Base-by-base conservation (phyloP, 179 eudicot genomes). In the Beta lomatogona region DNA sequence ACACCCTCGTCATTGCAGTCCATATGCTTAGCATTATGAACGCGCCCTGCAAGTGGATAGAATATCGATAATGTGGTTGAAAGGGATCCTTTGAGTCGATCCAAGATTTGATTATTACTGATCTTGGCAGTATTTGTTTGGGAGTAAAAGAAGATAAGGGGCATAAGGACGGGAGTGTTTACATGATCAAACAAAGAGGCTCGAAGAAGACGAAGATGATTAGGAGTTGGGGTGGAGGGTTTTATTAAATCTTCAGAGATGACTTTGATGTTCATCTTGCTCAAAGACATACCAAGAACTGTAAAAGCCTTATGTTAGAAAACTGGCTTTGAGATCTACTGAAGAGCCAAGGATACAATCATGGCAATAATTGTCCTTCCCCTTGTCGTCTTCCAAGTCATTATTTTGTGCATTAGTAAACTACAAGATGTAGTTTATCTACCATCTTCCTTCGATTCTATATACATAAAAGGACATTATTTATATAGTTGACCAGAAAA, bases 1-100 rank as follows among this genome's bases (percentile, higher is more conserved):
- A 72, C 85, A 2, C 88, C 88, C 55, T 79, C 79, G 9, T 86
- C 88, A 36, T 81, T 86, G 81, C 86, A 86, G 2, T 46, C 9
- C 45, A 69, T 15, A 12, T 46, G 22, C 21, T 61, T 71, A 7
- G 3, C 72, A n/a, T 45, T 73, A 36, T 71, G 14, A 48, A 78
- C 3, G 1, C 84, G 72, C 0, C 83, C 88, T 11, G 88, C 86
- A 1, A 86, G 70, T 11, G 86, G 84, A 18, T 86, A 86, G 44
- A 83, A 83, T 4, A 50, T 4, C 16, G 73, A 31, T 28, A 86
- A 16, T 6, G 82, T 55, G 8, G 7, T 28, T 5, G 80, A 69
- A 6, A 83, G 73, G 21, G 86, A 83, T n/a, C 9, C 16, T 41
- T 78, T 86, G 9, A 86, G 72, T 19, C 61, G 78, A 36, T 45